Evolutionary conservation across 441 rosid species (phyloP).

Genomic region (Populus hybrid): DNA sequence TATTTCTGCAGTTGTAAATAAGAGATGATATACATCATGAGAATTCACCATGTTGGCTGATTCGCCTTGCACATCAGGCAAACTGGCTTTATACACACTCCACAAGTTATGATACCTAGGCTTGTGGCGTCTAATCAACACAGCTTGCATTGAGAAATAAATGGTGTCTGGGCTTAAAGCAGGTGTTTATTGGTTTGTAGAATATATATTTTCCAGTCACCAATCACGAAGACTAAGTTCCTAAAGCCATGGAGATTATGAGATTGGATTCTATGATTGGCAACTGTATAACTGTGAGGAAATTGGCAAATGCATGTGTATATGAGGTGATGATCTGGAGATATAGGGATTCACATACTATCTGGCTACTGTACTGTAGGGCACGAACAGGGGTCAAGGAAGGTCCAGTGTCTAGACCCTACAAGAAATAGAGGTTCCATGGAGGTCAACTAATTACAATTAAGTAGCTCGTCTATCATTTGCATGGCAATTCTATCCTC

Average conservation of each 20-base stretch:
- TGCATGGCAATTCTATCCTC: constrained; percentile 65
- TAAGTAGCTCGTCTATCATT: constrained; percentile 77
- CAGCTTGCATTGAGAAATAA: not conserved
- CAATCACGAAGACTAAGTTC: constrained; percentile 1
- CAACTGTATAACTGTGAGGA: not conserved
- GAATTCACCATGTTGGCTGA: not conserved
- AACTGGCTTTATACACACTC: not conserved
- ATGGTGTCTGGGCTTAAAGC: not conserved
- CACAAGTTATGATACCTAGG: not conserved
- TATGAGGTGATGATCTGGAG: not conserved
- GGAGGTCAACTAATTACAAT: constrained; percentile 35
- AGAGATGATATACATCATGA: not conserved
- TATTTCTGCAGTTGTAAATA: not conserved
- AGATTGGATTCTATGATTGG: not conserved
- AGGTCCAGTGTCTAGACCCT: not conserved
- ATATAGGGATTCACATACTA: not conserved
- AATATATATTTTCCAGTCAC: not conserved
- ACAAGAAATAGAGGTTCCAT: not conserved
- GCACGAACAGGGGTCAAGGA: not conserved
- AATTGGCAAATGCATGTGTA: not conserved
- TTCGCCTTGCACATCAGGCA: not conserved
- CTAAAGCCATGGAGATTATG: not conserved
- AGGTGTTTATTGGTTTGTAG: not conserved
- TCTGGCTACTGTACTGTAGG: not conserved
- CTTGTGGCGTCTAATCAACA: not conserved